phyloP scores from a whole-genome alignment of 768 basidiomycete genomes.

The Hortiboletus campestris region DNA sequence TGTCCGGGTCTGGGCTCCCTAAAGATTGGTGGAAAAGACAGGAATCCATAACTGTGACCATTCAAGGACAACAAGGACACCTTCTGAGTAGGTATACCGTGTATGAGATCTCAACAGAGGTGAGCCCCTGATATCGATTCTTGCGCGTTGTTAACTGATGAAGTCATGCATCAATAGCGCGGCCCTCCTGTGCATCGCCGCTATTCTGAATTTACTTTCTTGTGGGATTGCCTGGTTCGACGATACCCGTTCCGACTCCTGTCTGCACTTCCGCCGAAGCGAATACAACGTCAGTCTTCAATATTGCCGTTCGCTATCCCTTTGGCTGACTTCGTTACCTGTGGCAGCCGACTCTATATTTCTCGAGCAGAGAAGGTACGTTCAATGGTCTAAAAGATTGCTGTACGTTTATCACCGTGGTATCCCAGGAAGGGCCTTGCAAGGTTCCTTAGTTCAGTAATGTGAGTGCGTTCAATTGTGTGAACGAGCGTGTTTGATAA shows the following conservation, averaged over 20 bases:
- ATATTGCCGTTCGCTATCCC: neutral
- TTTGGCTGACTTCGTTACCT: slow-evolving; percentile 5
- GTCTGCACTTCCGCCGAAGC: slow-evolving; percentile 85
- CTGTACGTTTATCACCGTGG: neutral
- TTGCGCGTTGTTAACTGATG: slow-evolving; percentile 10
- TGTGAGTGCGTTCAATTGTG: slow-evolving; percentile 45
- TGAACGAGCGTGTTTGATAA: neutral
- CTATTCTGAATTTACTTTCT: slow-evolving; percentile 90
- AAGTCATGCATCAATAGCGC: slow-evolving; percentile 40
- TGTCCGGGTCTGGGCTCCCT: slow-evolving; percentile 71
- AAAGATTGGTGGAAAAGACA: slow-evolving; percentile 86
- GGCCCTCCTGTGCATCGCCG: slow-evolving; percentile 73
- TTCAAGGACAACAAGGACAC: slow-evolving; percentile 89
- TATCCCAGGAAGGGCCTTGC: slow-evolving; percentile 67
- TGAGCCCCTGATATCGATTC: slow-evolving; percentile 37
- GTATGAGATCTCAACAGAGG: slow-evolving; percentile 78
- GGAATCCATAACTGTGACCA: slow-evolving; percentile 65
- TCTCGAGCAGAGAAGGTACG: slow-evolving; percentile 82
- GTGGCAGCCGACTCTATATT: slow-evolving; percentile 80
- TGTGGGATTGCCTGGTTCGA: slow-evolving; percentile 82
- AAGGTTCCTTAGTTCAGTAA: slow-evolving; percentile 75
- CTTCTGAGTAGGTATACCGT: slow-evolving; percentile 85
- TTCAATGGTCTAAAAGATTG: neutral
- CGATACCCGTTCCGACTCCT: slow-evolving; percentile 94
- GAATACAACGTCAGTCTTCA: slow-evolving; percentile 72